phyloP scores from a whole-genome alignment of 352 stramenopile genomes.

The Phytopythium aichiense region DNA sequence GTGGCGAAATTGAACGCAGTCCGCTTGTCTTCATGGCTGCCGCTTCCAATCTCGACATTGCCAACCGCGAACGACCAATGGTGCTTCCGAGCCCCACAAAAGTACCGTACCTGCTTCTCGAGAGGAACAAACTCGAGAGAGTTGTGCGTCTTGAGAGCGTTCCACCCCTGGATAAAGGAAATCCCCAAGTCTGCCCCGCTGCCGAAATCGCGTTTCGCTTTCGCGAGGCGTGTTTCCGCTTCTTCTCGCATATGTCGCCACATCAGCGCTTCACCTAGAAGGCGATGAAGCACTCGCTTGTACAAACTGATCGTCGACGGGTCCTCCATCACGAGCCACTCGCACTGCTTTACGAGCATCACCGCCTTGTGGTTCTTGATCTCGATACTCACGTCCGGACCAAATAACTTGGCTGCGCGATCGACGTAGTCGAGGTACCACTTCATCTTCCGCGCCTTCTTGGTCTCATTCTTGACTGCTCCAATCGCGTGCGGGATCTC shows the following conservation, averaged over 20 bases:
- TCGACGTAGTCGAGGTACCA: slow-evolving; percentile 68
- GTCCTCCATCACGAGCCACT: slow-evolving; percentile 43
- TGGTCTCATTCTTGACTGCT: slow-evolving; percentile 60
- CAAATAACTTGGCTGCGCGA: slow-evolving; percentile 38
- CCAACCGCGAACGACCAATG: slow-evolving; percentile 64
- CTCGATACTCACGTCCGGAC: slow-evolving; percentile 34
- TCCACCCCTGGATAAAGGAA: slow-evolving; percentile 53
- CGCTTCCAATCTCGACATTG: slow-evolving; percentile 67
- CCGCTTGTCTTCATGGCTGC: slow-evolving; percentile 48
- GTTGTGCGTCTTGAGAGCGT: slow-evolving; percentile 34
- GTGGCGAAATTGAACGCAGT: slow-evolving; percentile 44
- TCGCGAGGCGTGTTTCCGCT: slow-evolving; percentile 22
- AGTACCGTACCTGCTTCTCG: slow-evolving; percentile 45
- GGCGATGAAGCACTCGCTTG: slow-evolving; percentile 35
- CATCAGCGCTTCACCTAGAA: slow-evolving; percentile 35
- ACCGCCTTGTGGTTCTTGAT: slow-evolving; percentile 30
- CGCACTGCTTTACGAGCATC: slow-evolving; percentile 39
- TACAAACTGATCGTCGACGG: slow-evolving; percentile 44
- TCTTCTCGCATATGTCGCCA: slow-evolving; percentile 47
- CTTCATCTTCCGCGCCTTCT: slow-evolving; percentile 64
- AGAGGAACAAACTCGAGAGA: slow-evolving; percentile 25
- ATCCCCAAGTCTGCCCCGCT: slow-evolving; percentile 22
- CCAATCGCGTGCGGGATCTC: slow-evolving; percentile 44
- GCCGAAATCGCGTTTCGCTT: slow-evolving; percentile 14
- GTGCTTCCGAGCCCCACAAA: slow-evolving; percentile 36